Conservation (phyloP, 73 alveolate genomes). For the Chromera velia region DNA sequence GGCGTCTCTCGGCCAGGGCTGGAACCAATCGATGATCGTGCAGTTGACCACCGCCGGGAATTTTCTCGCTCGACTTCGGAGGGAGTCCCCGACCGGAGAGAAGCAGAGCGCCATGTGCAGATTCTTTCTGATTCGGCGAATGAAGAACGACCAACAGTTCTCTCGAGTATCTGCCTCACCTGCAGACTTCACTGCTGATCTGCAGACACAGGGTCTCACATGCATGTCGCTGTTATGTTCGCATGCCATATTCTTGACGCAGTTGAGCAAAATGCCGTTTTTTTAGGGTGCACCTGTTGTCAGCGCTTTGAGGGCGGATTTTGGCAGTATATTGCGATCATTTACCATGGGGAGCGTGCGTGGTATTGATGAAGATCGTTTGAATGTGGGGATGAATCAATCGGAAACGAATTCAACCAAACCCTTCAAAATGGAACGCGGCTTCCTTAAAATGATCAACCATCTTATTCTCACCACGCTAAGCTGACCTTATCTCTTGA, state of each 20-base stretch:
- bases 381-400: too few species aligned
- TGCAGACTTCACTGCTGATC: slow-evolving; percentile 19
- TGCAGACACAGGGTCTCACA: neutral
- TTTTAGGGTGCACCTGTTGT: too few species aligned
- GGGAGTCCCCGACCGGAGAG: slow-evolving; percentile 98
- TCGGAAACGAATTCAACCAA: too few species aligned
- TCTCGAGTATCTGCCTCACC: slow-evolving; percentile 82
- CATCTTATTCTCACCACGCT: too few species aligned
- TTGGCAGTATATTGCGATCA: too few species aligned
- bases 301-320: too few species aligned
- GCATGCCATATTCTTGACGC: neutral
- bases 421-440: too few species aligned
- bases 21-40: slow-evolving; percentile 70
- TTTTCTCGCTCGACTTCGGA: slow-evolving; percentile 86
- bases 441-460: too few species aligned
- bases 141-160: slow-evolving; percentile 96
- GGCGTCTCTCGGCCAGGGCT: slow-evolving; percentile 99
- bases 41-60: slow-evolving; percentile 99
- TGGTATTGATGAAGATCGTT: too few species aligned
- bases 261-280: neutral
- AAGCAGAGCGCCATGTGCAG: slow-evolving; percentile 99
- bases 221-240: neutral
- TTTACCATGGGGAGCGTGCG: too few species aligned
- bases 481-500: too few species aligned
- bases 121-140: slow-evolving; percentile 93